Base-by-base conservation (phyloP, 805 yeast genomes). In the Deakozyma indianensis region DNA sequence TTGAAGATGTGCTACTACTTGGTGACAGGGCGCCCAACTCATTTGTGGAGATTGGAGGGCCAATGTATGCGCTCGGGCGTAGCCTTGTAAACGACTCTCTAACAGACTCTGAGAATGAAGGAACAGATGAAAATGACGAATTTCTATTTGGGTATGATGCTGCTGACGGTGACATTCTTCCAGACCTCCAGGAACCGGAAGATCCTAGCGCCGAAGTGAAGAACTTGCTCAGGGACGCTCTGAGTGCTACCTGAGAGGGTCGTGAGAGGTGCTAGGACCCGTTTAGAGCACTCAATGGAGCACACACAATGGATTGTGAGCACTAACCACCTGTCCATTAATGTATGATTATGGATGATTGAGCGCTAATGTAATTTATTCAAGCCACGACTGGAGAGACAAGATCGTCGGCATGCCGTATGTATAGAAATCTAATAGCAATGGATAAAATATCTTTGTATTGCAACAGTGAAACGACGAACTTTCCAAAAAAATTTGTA, bases 31-130 rank as follows among this genome's bases (percentile, higher is more conserved):
- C 62, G n/a, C 65, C 69, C 3, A 50, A 56, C 29, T 54, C 55
- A 4, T 49, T 63, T 43, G 66, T 62, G 22, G 68, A 66, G 48
- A 47, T 53, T 27, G 45, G 50, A 21, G 65, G 64, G 14, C 68
- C 69, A 3, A 35, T 63, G 43, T 55, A 57, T 43, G 48, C 65
- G 11, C 7, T 25, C 14, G 28, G 28, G 7, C 28, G 28, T 14
- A 14, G 28, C 14, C 28, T 25, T 14, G 28, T 25, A 9, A 25
- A 14, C 11, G 28, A 25, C 14, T 7, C 7, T 25, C 14, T 25
- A 14, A 25, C 28, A 9, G 28, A 25, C 14, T 7, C 28, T 9
- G 28, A 25, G 14, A 25, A 25, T 25, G 28, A 25, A 25, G 28
- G 14, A 25, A 25, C 28, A 9, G 28, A 25, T 9, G 28, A 25